These are phyloP conservation scores for Yamadazyma friedrichii DNA, from an alignment of 1,139 yeast species.

Conservation along the genomic window DNA sequence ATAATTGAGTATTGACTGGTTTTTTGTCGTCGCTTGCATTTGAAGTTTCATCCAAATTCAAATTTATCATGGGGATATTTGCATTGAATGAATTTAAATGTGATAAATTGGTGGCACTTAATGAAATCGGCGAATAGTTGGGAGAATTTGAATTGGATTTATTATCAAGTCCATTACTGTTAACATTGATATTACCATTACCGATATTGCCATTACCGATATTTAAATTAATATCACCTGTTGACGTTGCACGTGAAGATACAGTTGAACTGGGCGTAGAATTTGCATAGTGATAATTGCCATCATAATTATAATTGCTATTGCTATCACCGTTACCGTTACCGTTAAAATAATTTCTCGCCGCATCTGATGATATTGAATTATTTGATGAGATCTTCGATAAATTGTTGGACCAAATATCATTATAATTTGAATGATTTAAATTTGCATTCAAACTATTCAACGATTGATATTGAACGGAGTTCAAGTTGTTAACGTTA, in stretches of 20 bases:
- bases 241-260: not conserved
- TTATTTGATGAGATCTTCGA: conserved; percentile 5
- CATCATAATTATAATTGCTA: not conserved
- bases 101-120: conserved; percentile 1
- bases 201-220: not conserved
- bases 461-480: not conserved
- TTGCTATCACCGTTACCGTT: not conserved
- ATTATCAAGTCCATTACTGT: not conserved
- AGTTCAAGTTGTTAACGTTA: too few relatives aligned
- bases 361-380: conserved; percentile 2
- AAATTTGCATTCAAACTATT: not conserved
- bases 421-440: not conserved
- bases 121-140: conserved; percentile 1
- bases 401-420: conserved; percentile 9
- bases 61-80: not conserved
- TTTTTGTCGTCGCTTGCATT: conserved; percentile 13
- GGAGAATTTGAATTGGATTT: not conserved
- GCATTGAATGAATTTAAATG: not conserved
- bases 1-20: conserved; percentile 64
- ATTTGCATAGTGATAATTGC: not conserved
- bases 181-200: not conserved
- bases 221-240: too few relatives aligned
- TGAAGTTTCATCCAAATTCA: not conserved
- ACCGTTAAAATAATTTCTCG: not conserved
- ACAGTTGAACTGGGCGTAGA: not conserved